These are phyloP conservation scores for Priceomyces carsonii DNA, from an alignment of 805 yeast species.

Conservation along the genomic window DNA sequence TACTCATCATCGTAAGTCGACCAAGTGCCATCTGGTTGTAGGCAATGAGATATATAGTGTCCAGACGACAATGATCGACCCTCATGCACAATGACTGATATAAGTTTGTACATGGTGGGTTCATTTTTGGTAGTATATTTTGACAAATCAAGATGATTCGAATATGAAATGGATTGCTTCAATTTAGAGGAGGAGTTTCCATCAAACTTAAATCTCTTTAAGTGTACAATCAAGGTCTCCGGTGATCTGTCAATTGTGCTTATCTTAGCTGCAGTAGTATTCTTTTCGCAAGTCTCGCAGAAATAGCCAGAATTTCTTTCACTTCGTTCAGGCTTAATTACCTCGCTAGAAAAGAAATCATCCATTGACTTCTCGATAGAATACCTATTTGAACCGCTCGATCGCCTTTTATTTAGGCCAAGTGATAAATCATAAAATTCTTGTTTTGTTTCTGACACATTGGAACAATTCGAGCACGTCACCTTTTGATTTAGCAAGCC, in stretches of 20 bases:
- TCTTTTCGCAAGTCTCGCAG: conserved; percentile 81
- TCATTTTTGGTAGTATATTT: conserved; percentile 41
- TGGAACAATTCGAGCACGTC: conserved; percentile 79
- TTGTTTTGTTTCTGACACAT: conserved; percentile 83
- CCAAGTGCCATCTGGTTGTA: conserved; percentile 93
- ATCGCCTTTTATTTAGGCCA: conserved; percentile 56
- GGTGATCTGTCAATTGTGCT: conserved; percentile 80
- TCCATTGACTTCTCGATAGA: conserved; percentile 72
- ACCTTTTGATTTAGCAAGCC: conserved; percentile 85
- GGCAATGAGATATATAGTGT: conserved; percentile 87
- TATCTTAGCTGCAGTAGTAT: conserved; percentile 76
- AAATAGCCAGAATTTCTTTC: conserved; percentile 73
- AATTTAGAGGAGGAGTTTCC: conserved; percentile 80
- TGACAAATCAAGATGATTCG: conserved; percentile 72
- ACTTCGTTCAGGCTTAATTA: conserved; percentile 63
- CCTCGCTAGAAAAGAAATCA: conserved; percentile 83
- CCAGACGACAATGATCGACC: conserved; percentile 93
- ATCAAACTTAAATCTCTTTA: conserved; percentile 88
- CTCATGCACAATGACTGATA: conserved; percentile 88
- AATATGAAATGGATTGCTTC: conserved; percentile 82
- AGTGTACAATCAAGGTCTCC: conserved; percentile 81
- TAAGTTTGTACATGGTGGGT: conserved; percentile 63
- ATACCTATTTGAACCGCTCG: conserved; percentile 37
- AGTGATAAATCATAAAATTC: conserved; percentile 91
- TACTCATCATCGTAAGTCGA: conserved; percentile 93